A percentile compares a stretch with the other conserved stretches of the same genome.
These are phyloP conservation scores for Solanum chiquidenum DNA, from an alignment of 257 asterid genomes.

Conservation along the genomic window DNA sequence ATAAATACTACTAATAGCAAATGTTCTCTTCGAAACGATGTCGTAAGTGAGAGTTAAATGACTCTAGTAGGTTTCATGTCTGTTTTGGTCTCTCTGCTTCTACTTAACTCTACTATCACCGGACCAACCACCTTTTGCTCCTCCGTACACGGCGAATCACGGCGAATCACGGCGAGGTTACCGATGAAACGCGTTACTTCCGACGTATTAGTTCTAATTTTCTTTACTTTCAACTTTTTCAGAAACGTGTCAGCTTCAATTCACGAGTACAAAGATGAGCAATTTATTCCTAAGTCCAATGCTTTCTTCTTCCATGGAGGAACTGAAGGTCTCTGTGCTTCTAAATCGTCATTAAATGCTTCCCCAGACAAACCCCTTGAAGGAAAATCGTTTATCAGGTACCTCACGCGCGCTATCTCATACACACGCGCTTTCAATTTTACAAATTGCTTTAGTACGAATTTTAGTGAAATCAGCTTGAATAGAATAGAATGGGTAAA, in stretches of 20 bases:
- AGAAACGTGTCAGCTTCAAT: slow-evolving; percentile 8
- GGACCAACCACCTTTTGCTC: not conserved
- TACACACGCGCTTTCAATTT: not conserved
- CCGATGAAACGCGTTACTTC: not conserved
- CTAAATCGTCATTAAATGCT: not conserved
- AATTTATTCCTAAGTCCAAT: slow-evolving; percentile 19
- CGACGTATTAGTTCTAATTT: not conserved
- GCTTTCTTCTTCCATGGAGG: slow-evolving; percentile 29
- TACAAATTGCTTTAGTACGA: not conserved
- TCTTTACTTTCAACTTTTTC: not conserved
- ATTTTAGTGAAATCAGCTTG: not conserved
- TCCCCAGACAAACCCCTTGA: not conserved
- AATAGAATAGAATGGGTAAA: not conserved
- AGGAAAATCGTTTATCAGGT: slow-evolving; percentile 23
- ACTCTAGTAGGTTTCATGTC: not conserved
- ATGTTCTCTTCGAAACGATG: not conserved
- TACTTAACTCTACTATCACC: not conserved
- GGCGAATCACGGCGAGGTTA: not conserved
- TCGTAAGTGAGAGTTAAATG: not conserved
- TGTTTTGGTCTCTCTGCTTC: not conserved
- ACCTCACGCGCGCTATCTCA: not conserved
- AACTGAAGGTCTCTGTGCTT: slow-evolving; percentile 19
- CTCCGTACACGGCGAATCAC: not conserved
- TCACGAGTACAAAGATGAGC: slow-evolving; percentile 21
- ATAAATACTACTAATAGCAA: no score